These are phyloP conservation scores for Zygoascus meyerae DNA, from an alignment of 1,139 yeast species.

Conservation along the genomic window DNA sequence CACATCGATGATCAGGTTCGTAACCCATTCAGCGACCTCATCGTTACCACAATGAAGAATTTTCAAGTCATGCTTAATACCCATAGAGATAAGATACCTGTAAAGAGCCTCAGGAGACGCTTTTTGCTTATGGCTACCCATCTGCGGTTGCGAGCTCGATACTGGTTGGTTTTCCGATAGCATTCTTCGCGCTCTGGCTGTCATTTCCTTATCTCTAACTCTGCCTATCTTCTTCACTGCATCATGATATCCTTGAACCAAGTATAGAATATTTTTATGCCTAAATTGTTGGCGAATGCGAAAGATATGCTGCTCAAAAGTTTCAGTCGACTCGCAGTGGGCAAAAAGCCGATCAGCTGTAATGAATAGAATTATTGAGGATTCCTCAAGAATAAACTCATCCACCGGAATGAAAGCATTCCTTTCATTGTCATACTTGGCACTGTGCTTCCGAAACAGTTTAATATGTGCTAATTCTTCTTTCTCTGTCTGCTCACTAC, in stretches of 20 bases:
- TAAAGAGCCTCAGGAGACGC: neutral
- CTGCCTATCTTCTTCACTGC: conserved; percentile 17
- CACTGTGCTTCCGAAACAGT: conserved; percentile 18
- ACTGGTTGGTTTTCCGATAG: conserved; percentile 10
- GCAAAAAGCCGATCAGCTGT: conserved; percentile 12
- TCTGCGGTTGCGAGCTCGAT: neutral
- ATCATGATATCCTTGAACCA: conserved; percentile 23
- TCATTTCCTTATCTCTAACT: conserved; percentile 18
- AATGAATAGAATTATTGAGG: conserved; percentile 15
- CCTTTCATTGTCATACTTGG: conserved; percentile 17
- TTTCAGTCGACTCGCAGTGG: conserved; percentile 3
- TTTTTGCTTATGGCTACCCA: neutral
- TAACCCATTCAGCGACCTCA: conserved; percentile 25
- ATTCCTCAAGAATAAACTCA: conserved; percentile 14
- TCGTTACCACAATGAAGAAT: conserved; percentile 20
- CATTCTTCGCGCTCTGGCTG: conserved; percentile 22
- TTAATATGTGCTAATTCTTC: conserved; percentile 11
- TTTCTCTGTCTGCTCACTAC: neutral
- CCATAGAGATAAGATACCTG: conserved; percentile 14
- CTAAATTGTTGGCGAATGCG: conserved; percentile 12
- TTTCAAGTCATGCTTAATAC: conserved; percentile 16
- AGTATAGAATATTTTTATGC: conserved; percentile 17
- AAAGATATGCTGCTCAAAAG: conserved; percentile 13
- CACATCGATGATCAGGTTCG: conserved; percentile 21
- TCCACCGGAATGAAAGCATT: conserved; percentile 20